Evolutionary conservation across 1,139 yeast species (phyloP).

Genomic region (Taphrina sp.): DNA sequence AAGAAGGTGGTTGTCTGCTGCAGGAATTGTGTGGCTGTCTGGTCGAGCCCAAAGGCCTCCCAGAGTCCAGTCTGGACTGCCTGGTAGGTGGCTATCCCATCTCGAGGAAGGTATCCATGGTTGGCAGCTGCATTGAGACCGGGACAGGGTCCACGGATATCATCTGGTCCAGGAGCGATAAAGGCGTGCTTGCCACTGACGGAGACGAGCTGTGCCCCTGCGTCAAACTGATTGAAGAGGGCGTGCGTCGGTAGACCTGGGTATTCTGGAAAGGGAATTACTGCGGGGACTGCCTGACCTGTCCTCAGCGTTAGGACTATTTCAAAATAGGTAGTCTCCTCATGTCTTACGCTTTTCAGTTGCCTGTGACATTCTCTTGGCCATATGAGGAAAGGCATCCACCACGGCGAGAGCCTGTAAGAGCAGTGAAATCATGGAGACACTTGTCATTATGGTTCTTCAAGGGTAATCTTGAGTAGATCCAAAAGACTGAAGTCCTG

Average conservation of each 20-base stretch:
- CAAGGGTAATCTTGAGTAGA: too few species aligned
- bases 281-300: neutral
- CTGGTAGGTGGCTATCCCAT: neutral
- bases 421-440: too few species aligned
- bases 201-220: neutral
- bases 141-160: constrained; percentile 6
- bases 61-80: constrained; percentile 2
- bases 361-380: constrained; percentile 4
- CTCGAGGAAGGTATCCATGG: constrained; percentile 5
- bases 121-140: constrained; percentile 6
- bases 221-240: too few species aligned
- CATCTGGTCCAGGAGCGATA: constrained; percentile 1
- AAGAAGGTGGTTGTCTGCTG: constrained; percentile 10
- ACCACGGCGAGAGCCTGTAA: too few species aligned
- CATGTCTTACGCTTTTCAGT: too few species aligned
- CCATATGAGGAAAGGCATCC: constrained; percentile 4
- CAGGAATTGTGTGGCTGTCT: constrained; percentile 4
- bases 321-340: too few species aligned
- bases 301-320: neutral
- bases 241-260: neutral
- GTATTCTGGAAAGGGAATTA: too few species aligned
- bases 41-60: constrained; percentile 12
- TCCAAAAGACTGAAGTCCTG: too few species aligned
- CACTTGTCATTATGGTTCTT: too few species aligned
- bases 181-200: neutral